Base-by-base conservation (phyloP, 805 yeast species). In the Candida suzukii region DNA sequence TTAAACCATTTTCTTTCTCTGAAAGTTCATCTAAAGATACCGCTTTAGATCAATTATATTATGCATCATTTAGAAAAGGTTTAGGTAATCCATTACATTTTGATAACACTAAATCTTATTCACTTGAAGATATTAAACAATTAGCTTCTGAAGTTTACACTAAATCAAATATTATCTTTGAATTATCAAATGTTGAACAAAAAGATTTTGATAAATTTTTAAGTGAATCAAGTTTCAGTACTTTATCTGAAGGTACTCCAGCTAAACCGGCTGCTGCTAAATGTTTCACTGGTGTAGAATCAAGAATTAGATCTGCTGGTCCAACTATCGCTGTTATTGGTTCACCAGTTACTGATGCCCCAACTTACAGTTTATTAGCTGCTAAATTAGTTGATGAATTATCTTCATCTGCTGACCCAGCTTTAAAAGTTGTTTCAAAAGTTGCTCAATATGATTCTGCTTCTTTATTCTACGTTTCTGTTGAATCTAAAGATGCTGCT, bases 51-150 rank as follows among this genome's bases (percentile, higher is more conserved):
- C 75, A 79, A 51, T 76, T 88, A 59, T 91, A 86, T 68, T 77
- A 78, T 53, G 68, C 80, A 46, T 78, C 95, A 39, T 93, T 84
- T 79, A 85, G 93, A 73, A 71, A 66, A 46, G 97, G 96, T 41
- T 78, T 86, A 56, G 97, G 96, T 57, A 78, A 82, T 66, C 83
- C 95, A 49, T 72, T 87, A 56, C 74, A 74, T 62, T 86, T 76
- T 61, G 83, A 84, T 62, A 84, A 86, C 46, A 64, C 73, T 49
- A 67, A 70, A 53, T 56, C 78, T 35, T 68, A 78, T 52, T 47
- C 81, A 28, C 54, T 76, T 41, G 88, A 80, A 41, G 88, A 83
- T 46, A 71, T 93, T 57, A 71, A 74, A 53, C 63, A 62, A 35
- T 86, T 70, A 60, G 90, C 95, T 48, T 64, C 75, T 49, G 66